phyloP scores from a whole-genome alignment of 2,329 filamentous ascomycete genomes.

The Cladophialophora immunda region DNA sequence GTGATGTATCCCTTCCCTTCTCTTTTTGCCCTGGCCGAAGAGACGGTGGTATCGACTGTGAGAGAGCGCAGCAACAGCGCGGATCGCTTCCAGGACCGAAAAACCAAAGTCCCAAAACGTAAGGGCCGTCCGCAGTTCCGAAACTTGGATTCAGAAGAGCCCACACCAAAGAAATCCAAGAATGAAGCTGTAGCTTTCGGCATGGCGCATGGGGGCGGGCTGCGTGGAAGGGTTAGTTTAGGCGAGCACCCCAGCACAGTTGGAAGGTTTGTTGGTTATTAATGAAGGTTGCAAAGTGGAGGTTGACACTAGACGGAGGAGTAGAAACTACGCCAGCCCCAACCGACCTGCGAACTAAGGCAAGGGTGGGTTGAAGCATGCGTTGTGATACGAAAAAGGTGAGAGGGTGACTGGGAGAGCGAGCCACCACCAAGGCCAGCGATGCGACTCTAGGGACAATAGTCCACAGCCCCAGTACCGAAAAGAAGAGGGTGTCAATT shows the following conservation, averaged over 20 bases:
- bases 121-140: slow-evolving; percentile 4
- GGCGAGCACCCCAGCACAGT: background rate
- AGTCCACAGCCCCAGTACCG: background rate
- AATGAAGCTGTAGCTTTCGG: slow-evolving; percentile 16
- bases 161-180: slow-evolving; percentile 9
- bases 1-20: background rate
- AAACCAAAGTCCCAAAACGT: slow-evolving; percentile 1
- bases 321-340: slow-evolving; percentile 4
- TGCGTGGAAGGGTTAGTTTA: slow-evolving; percentile 10
- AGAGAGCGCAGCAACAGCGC: background rate
- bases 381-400: slow-evolving; percentile 20
- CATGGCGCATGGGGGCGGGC: slow-evolving; percentile 5
- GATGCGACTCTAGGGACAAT: background rate
- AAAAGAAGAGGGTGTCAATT: background rate
- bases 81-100: slow-evolving; percentile 8
- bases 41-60: background rate
- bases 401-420: slow-evolving; percentile 2
- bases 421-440: background rate
- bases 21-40: background rate
- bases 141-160: slow-evolving; percentile 9
- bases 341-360: slow-evolving; percentile 18
- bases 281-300: slow-evolving; percentile 3
- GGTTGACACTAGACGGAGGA: background rate
- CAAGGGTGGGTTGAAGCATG: slow-evolving; percentile 10
- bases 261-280: slow-evolving; percentile 6